phyloP scores from a whole-genome alignment of 139 green algal genomes.

The Klebsormidium nitens region DNA sequence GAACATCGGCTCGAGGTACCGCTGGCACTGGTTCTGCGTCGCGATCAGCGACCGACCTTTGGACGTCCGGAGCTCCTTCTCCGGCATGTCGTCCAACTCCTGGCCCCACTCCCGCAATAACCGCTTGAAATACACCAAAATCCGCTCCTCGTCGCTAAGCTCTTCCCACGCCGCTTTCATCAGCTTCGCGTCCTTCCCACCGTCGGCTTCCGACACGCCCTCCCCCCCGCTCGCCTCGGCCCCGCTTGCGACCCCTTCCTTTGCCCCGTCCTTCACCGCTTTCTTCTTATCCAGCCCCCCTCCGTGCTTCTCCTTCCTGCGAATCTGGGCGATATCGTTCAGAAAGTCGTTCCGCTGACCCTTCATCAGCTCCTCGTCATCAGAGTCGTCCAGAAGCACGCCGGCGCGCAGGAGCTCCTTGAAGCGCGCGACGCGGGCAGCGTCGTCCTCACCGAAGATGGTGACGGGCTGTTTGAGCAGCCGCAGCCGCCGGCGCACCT shows the following conservation, averaged over 20 bases:
- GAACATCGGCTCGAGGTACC: constrained; percentile 83
- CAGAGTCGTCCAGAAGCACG: not conserved
- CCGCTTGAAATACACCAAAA: constrained; percentile 39
- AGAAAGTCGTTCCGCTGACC: constrained; percentile 46
- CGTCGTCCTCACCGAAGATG: constrained; percentile 84
- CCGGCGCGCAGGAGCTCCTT: not conserved
- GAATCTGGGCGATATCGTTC: constrained; percentile 16
- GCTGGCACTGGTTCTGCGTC: constrained; percentile 68
- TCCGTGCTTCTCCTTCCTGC: constrained; percentile 23
- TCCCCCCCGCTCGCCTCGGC: constrained; percentile 4
- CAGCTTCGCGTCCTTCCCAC: constrained; percentile 34
- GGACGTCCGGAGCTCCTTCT: constrained; percentile 40
- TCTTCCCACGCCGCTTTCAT: constrained; percentile 28
- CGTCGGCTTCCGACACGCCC: constrained; percentile 3
- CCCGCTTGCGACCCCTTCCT: constrained; percentile 2
- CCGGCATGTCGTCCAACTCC: constrained; percentile 70
- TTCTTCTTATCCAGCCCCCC: constrained; percentile 12
- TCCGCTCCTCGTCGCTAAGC: constrained; percentile 39
- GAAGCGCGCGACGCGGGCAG: constrained; percentile 13
- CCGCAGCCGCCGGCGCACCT: constrained; percentile 80
- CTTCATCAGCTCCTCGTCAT: constrained; percentile 22
- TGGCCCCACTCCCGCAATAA: constrained; percentile 76
- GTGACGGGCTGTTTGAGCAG: constrained; percentile 77
- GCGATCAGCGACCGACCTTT: constrained; percentile 30
- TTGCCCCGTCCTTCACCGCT: constrained; percentile 5